Conservation (phyloP, 495 filamentous ascomycete genomes). For the Mytilinidion resinicola region DNA sequence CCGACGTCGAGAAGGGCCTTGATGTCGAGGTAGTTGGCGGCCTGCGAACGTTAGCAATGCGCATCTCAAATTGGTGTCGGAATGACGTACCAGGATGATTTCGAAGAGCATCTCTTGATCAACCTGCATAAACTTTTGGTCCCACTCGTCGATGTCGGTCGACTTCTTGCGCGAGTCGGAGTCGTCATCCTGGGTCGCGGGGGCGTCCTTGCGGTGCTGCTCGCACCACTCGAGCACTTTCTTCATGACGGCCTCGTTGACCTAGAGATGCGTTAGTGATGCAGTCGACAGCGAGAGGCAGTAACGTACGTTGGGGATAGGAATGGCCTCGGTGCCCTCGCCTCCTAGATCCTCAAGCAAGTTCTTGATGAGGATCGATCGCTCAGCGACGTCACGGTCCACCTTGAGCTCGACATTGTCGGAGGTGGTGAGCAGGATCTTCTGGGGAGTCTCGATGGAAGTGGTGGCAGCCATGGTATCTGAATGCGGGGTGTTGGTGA, state of each 20-base stretch:
- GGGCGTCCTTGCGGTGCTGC: slow-evolving; percentile 85
- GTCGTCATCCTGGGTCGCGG: slow-evolving; percentile 71
- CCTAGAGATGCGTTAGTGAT: slow-evolving; percentile 43
- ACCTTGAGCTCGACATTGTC: slow-evolving; percentile 51
- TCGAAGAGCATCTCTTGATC: slow-evolving; percentile 99
- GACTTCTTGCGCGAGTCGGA: slow-evolving; percentile 94
- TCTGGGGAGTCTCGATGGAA: neutral
- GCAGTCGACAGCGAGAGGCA: slow-evolving; percentile 1
- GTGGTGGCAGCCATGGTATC: slow-evolving; percentile 30
- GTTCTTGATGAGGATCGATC: slow-evolving; percentile 94
- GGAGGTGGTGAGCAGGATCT: slow-evolving; percentile 51
- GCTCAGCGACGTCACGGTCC: slow-evolving; percentile 80
- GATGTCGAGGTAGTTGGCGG: slow-evolving; percentile 76
- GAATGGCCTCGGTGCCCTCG: slow-evolving; percentile 59
- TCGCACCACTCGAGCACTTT: slow-evolving; percentile 98
- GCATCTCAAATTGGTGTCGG: slow-evolving; percentile 6
- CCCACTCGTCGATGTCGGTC: slow-evolving; percentile 98
- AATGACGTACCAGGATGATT: slow-evolving; percentile 79
- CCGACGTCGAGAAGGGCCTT: slow-evolving; percentile 76
- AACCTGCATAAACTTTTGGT: slow-evolving; percentile 99
- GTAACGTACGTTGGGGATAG: slow-evolving; percentile 77
- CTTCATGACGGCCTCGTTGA: slow-evolving; percentile 85
- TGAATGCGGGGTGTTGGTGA: neutral
- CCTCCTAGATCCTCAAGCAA: slow-evolving; percentile 89
- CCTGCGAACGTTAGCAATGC: slow-evolving; percentile 34